Evolutionary conservation across 495 filamentous ascomycete species (phyloP).

Genomic region (Friedmanniomyces endolithicus): DNA sequence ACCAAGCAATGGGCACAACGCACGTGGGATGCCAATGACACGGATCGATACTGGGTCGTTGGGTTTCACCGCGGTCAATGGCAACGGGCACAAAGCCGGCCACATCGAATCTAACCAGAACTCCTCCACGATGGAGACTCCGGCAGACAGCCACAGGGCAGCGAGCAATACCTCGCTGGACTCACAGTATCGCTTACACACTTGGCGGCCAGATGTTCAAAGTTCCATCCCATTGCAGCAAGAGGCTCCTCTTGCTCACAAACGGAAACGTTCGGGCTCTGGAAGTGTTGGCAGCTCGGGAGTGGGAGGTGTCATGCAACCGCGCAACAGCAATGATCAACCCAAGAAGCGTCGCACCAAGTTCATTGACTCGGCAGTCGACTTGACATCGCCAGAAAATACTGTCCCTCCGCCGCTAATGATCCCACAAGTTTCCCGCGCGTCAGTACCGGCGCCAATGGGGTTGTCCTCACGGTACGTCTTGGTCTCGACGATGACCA

Average conservation of each 20-base stretch:
- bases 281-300: neutral
- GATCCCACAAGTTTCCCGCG: neutral
- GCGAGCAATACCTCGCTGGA: neutral
- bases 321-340: neutral
- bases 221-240: neutral
- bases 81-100: neutral
- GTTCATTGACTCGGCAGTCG: slow-evolving; percentile 13
- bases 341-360: slow-evolving; percentile 5
- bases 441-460: neutral
- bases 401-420: neutral
- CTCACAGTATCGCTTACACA: neutral
- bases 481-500: neutral
- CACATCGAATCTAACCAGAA: neutral
- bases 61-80: slow-evolving; percentile 19
- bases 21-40: neutral
- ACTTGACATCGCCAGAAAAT: slow-evolving; percentile 8
- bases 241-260: neutral
- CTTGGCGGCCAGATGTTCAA: slow-evolving; percentile 1
- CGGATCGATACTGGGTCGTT: neutral
- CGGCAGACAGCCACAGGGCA: no score
- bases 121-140: neutral
- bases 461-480: neutral
- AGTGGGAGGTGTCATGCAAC: neutral
- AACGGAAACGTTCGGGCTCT: slow-evolving; percentile 4
- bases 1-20: neutral